Evolutionary conservation across 2,329 filamentous ascomycete species (phyloP).

Genomic region (Bipolaris oryzae): DNA sequence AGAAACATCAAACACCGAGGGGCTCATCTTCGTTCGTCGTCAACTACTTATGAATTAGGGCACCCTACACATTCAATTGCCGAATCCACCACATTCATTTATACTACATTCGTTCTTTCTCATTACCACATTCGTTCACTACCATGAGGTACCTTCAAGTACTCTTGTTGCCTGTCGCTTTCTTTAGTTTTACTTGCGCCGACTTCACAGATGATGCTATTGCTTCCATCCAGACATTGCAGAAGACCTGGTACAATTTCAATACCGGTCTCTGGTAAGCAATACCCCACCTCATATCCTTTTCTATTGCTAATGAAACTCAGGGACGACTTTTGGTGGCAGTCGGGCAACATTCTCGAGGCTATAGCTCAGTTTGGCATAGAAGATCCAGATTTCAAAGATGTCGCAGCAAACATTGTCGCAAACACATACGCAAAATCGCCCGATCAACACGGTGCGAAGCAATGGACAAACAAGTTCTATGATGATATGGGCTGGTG

Average conservation of each 20-base stretch:
- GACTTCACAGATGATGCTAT: slow-evolving; percentile 38
- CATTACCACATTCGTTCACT: neutral
- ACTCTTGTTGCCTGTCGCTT: slow-evolving; percentile 23
- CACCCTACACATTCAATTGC: neutral
- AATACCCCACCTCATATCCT: neutral
- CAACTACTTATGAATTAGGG: slow-evolving; percentile 7
- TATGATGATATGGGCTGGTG: slow-evolving; percentile 71
- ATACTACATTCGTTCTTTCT: neutral
- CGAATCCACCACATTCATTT: neutral
- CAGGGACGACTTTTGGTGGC: slow-evolving; percentile 45
- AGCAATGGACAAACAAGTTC: slow-evolving; percentile 57
- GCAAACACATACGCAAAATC: slow-evolving; percentile 45
- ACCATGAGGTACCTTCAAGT: slow-evolving; percentile 31
- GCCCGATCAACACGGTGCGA: slow-evolving; percentile 31
- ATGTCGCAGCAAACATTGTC: slow-evolving; percentile 36
- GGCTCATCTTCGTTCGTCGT: slow-evolving; percentile 11
- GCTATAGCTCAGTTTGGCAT: slow-evolving; percentile 42
- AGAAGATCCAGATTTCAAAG: slow-evolving; percentile 36
- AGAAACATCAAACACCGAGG: slow-evolving; percentile 27
- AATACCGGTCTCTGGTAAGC: slow-evolving; percentile 44
- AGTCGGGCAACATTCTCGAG: slow-evolving; percentile 47
- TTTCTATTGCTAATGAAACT: neutral
- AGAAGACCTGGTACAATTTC: slow-evolving; percentile 42
- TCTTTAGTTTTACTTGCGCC: slow-evolving; percentile 17
- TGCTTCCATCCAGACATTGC: slow-evolving; percentile 35